Base-by-base conservation (phyloP, 441 rosid species). In the Flueggea neowawraea region DNA sequence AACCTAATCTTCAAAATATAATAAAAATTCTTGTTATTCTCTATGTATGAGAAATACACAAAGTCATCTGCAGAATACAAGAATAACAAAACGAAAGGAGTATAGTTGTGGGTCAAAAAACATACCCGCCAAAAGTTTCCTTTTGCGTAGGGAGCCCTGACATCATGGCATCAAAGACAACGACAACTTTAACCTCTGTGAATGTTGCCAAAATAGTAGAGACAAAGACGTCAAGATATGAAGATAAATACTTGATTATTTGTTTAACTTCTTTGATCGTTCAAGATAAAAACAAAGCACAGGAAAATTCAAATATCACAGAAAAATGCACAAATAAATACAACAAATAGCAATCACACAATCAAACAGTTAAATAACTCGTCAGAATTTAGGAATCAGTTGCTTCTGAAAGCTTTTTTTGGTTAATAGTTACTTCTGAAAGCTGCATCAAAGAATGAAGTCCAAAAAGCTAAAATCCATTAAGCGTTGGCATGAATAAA, bases 141-240 rank as follows among this genome's bases (percentile, higher is more conserved):
- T 84, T 90, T 82, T 84, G 88, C 14, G 92, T 81, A 50, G 91
- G 90, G 43, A 93, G 95, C 63, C 96, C 97, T 61, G 97, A 93
- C 95, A 82, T 75, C 83, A 82, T 78, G 54, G 98, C 97, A 71
- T 93, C 97, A 85, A 90, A 93, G 49, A 90, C 97, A 72, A 82
- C 93, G 14, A 90, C 97, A 64, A 90, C 92, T 73, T 93, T 93
- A 63, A 88, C 91, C 83, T 83, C 98, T 93, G 89, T 67, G 68
- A 52, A 74, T 22, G 52, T 55, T 68, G 61, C 54, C 60, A 61
- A 72, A 72, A 61, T 49, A 52, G 47, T 47, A 61, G 39, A 64
- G 52, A 51, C 28, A 48, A 32, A 45, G 33, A 56, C 10, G 17
- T 33, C 32, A 54, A 71, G 31, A 53, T 31, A 9, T 5, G 52